Evolutionary conservation across 2,329 filamentous ascomycete genomes (phyloP).

Genomic region (Colletotrichum tropicale): DNA sequence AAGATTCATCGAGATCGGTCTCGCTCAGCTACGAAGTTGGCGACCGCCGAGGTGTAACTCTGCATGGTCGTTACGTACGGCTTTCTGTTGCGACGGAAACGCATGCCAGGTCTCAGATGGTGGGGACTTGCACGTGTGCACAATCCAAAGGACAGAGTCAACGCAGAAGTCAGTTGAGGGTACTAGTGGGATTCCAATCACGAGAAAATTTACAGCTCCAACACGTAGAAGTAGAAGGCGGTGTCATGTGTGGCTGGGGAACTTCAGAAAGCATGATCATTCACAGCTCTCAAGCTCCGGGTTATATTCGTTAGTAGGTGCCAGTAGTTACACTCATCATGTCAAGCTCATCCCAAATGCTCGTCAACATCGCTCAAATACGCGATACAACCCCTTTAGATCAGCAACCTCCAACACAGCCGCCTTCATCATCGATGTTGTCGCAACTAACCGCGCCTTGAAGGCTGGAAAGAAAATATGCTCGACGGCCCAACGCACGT

Average conservation of each 20-base stretch:
- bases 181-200: background rate
- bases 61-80: background rate
- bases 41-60: background rate
- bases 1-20: background rate
- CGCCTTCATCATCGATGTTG: constrained; percentile 74
- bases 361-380: constrained; percentile 90
- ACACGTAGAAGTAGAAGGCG: background rate
- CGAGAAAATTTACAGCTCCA: background rate
- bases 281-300: background rate
- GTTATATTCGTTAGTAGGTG: background rate
- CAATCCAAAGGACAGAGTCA: background rate
- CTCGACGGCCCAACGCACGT: constrained; percentile 80
- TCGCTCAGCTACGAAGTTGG: background rate
- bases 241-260: background rate
- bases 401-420: constrained; percentile 86
- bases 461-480: constrained; percentile 90
- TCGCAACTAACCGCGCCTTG: constrained; percentile 81
- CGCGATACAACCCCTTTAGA: constrained; percentile 88
- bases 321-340: background rate
- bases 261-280: background rate
- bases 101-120: too few relatives aligned
- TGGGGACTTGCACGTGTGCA: background rate
- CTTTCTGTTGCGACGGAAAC: background rate
- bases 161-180: background rate
- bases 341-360: background rate